Percentiles rank a stretch among this genome's conserved stretches.
phyloP scores from a whole-genome alignment of 495 filamentous ascomycete species.

The Collariella sp. region DNA sequence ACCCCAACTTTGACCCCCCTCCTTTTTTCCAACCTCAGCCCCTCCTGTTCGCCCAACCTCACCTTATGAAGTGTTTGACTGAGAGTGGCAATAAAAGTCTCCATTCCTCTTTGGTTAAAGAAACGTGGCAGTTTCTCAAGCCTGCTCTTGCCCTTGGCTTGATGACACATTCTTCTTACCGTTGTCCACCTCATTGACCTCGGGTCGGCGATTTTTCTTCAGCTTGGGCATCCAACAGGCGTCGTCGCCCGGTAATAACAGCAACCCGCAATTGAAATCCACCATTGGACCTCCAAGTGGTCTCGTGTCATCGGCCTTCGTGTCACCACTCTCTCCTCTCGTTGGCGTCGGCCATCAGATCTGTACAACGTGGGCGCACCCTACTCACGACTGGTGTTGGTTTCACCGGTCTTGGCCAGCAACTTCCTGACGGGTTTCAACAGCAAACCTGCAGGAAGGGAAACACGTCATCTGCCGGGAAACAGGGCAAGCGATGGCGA shows the following conservation, averaged over 20 bases:
- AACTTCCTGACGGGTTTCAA: neutral
- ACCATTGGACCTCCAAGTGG: neutral
- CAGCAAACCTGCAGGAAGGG: neutral
- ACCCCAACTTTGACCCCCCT: neutral
- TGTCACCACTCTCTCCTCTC: neutral
- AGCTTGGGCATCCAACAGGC: neutral
- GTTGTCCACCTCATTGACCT: neutral
- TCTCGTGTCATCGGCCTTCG: neutral
- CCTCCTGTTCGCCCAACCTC: neutral
- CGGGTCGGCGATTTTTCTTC: neutral
- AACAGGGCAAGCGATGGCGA: neutral
- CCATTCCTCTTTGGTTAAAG: neutral
- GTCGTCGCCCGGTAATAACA: neutral
- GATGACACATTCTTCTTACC: neutral
- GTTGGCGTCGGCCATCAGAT: neutral
- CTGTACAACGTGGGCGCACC: constrained; percentile 4
- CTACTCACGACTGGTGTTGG: neutral
- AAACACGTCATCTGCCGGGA: constrained; percentile 1
- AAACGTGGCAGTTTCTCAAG: constrained; percentile 4
- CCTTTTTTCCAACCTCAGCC: neutral
- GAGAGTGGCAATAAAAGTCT: neutral
- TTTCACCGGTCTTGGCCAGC: neutral
- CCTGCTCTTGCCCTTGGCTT: neutral
- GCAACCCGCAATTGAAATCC: neutral
- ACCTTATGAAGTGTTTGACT: neutral